Conservation (phyloP, 768 basidiomycete species). For the Rickenella mellea region DNA sequence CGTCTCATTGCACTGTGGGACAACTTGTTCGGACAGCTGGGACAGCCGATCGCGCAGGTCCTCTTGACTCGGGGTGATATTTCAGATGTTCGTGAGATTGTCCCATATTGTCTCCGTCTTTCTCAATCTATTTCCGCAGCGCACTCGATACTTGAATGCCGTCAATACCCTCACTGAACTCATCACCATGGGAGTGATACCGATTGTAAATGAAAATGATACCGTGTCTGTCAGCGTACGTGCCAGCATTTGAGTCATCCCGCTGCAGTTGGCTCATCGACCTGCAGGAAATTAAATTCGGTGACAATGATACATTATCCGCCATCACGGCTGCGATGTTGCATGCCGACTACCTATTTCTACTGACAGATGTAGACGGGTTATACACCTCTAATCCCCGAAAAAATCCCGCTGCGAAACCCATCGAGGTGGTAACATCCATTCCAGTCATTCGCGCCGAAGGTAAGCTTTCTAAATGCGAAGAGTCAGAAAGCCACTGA, state of each 20-base stretch:
- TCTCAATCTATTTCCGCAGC: slow-evolving; percentile 32
- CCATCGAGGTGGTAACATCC: slow-evolving; percentile 76
- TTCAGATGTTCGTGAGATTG: slow-evolving; percentile 63
- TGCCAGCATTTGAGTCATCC: slow-evolving; percentile 9
- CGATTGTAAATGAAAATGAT: slow-evolving; percentile 99
- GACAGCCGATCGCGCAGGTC: slow-evolving; percentile 93
- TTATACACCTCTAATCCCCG: slow-evolving; percentile 93
- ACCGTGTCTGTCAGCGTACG: slow-evolving; percentile 94
- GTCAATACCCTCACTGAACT: slow-evolving; percentile 92
- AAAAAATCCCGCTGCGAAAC: slow-evolving; percentile 73
- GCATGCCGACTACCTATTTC: slow-evolving; percentile 93
- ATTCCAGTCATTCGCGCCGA: slow-evolving; percentile 70
- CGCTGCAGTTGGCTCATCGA: neutral
- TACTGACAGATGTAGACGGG: slow-evolving; percentile 94
- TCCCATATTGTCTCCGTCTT: neutral
- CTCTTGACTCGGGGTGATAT: slow-evolving; percentile 93
- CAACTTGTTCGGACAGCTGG: slow-evolving; percentile 88
- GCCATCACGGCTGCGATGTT: slow-evolving; percentile 97
- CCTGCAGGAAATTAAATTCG: slow-evolving; percentile 97
- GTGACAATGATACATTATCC: slow-evolving; percentile 96
- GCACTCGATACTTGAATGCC: slow-evolving; percentile 92
- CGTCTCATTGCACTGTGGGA: slow-evolving; percentile 95
- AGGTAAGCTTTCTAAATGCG: slow-evolving; percentile 37
- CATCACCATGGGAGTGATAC: slow-evolving; percentile 87
- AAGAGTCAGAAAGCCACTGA: slow-evolving; percentile 3